A percentile compares a stretch with the other conserved stretches of the same genome.
Conservation (phyloP, 2,329 filamentous ascomycete species). For the Xylariaceae sp. region DNA sequence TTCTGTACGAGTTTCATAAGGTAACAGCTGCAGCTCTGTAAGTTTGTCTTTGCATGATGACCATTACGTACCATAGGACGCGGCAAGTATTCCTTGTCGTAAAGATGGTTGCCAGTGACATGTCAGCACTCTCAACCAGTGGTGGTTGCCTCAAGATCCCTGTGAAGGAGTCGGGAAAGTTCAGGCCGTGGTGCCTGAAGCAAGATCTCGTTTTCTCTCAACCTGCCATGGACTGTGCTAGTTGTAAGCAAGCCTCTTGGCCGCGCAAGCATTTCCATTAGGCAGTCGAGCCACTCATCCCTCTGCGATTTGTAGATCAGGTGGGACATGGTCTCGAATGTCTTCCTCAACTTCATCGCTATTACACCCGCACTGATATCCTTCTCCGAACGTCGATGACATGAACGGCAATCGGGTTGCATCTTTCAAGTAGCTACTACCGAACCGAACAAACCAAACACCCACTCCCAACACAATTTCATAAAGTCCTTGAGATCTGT, state of each 20-base stretch:
- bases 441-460: background rate
- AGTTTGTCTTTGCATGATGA: background rate
- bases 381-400: background rate
- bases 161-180: background rate
- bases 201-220: background rate
- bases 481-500: background rate
- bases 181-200: background rate
- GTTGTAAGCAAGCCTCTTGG: too few relatives aligned
- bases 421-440: background rate
- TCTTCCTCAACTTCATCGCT: background rate
- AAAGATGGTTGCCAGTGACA: background rate
- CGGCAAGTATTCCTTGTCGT: background rate
- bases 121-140: background rate
- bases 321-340: background rate
- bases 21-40: background rate
- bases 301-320: constrained; percentile 4
- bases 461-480: background rate
- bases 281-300: constrained; percentile 3
- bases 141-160: background rate
- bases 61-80: background rate
- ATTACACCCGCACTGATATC: background rate
- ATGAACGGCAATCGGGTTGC: background rate
- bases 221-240: background rate
- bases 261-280: background rate
- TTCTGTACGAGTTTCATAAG: background rate